Evolutionary conservation across 2,329 filamentous ascomycete species (phyloP).

Genomic region (Sporothrix schenckii): DNA sequence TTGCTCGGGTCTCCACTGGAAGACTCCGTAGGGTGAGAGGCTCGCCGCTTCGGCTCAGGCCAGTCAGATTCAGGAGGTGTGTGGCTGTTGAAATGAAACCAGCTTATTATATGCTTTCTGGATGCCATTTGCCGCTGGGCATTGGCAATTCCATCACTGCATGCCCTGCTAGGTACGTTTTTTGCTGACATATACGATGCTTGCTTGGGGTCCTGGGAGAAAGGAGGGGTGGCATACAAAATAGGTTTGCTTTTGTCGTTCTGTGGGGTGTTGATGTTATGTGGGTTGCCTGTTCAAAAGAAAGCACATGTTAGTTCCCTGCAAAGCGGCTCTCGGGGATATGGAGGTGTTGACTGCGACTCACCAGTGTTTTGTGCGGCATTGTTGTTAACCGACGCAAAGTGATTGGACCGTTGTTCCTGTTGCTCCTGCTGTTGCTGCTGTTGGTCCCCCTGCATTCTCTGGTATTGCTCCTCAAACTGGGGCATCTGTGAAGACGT

Average conservation of each 20-base stretch:
- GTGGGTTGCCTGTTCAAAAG: not conserved
- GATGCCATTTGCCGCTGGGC: conserved; percentile 17
- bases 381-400: conserved; percentile 18
- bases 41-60: conserved; percentile 19
- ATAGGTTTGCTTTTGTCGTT: conserved; percentile 24
- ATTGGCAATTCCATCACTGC: not conserved
- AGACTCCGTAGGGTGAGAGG: not conserved
- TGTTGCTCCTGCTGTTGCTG: conserved; percentile 26
- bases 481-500: conserved; percentile 32
- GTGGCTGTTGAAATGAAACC: not conserved
- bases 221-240: conserved; percentile 32
- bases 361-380: not conserved
- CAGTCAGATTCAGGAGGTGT: not conserved
- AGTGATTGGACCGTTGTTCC: conserved; percentile 25
- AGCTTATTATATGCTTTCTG: not conserved
- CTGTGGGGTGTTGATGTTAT: not conserved
- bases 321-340: not conserved
- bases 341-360: not conserved
- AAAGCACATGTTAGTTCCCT: not conserved
- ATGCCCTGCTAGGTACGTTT: conserved; percentile 3
- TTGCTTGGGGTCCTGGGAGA: not conserved
- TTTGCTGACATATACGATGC: not conserved
- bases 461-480: conserved; percentile 35
- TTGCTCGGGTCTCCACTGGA: conserved; percentile 31
- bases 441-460: conserved; percentile 26